phyloP scores from a whole-genome alignment of 768 basidiomycete genomes.

The Lentinus tigrinus region DNA sequence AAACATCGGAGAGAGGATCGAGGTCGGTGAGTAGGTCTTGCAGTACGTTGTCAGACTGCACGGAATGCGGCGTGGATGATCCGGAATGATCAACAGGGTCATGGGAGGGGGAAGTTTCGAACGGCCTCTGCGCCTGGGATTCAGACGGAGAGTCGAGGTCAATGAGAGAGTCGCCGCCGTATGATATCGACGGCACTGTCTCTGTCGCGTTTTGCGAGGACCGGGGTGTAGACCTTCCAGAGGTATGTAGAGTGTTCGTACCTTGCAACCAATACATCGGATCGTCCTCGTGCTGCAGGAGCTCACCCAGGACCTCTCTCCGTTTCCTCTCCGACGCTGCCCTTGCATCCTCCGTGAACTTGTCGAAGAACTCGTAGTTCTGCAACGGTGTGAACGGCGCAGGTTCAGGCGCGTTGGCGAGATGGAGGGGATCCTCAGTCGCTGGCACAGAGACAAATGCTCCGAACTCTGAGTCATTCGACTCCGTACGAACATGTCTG shows the following conservation, averaged over 20 bases:
- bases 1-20: conserved; percentile 28
- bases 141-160: conserved; percentile 17
- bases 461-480: conserved; percentile 54
- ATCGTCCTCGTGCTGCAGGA: conserved; percentile 67
- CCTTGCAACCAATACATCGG: conserved; percentile 57
- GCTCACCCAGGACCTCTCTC: conserved; percentile 58
- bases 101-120: conserved; percentile 7
- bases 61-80: neutral
- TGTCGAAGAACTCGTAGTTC: conserved; percentile 51
- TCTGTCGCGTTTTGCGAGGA: neutral
- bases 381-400: conserved; percentile 19
- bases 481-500: conserved; percentile 18
- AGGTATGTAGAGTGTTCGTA: neutral
- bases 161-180: conserved; percentile 6
- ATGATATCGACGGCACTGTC: neutral
- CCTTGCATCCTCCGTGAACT: conserved; percentile 57
- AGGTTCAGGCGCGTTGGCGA: neutral
- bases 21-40: conserved; percentile 28
- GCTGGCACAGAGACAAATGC: conserved; percentile 59
- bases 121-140: conserved; percentile 13
- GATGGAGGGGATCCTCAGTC: conserved; percentile 48
- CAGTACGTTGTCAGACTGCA: neutral
- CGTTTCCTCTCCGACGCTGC: conserved; percentile 50
- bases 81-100: neutral
- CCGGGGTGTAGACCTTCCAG: conserved; percentile 1